Base-by-base conservation (phyloP, 331 rosid genomes). In the Quercus tomentella region DNA sequence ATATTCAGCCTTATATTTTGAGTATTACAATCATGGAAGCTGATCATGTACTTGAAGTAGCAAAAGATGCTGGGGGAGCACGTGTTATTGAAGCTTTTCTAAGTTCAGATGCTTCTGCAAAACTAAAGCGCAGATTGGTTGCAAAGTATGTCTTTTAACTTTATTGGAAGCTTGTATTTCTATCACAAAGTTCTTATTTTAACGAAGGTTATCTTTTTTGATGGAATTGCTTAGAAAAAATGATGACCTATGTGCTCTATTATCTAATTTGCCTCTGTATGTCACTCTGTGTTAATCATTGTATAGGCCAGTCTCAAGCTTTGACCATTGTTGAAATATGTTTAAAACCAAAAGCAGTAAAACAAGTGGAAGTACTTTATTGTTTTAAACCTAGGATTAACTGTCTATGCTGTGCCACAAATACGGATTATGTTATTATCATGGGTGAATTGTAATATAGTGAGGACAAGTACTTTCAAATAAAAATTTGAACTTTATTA, bases 71-170 rank as follows among this genome's bases (percentile, higher is more conserved):
- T 23, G 84, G 81, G 57, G 99, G 98, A 78, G 86, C 98, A 60
- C 98, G 84, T 79, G 98, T 91, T 62, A 77, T 93, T 78, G 98
- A 96, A 86, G 89, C 96, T 76, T 93, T 96, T 86, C 85, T 91
- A 72, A 75, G 86, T 84, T 96, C 97, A 11, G 89, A 86, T 72
- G 90, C 90, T 89, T 80, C 97, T 58, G 89, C 84, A 7, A 96
- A 93, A 82, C 79, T 82, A 77, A 96, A 89, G 81, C 87, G 93
- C 65, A 82, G 93, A 86, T 86, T 96, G 80, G 86, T 93, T 73
- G 70, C 70, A 26, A 91, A 84, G 99, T 93, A 90, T 73, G 94
- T 66, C 56, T 4, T 67, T 20, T 61, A 81, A 72, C 80, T 78
- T 56, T 66, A 33, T 75, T 83, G 41, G 45, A 83, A 73, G 77